Percentiles rank a stretch among this genome's conserved stretches.
These are phyloP conservation scores for Calocybe indica DNA, from an alignment of 768 basidiomycete species.

Conservation along the genomic window DNA sequence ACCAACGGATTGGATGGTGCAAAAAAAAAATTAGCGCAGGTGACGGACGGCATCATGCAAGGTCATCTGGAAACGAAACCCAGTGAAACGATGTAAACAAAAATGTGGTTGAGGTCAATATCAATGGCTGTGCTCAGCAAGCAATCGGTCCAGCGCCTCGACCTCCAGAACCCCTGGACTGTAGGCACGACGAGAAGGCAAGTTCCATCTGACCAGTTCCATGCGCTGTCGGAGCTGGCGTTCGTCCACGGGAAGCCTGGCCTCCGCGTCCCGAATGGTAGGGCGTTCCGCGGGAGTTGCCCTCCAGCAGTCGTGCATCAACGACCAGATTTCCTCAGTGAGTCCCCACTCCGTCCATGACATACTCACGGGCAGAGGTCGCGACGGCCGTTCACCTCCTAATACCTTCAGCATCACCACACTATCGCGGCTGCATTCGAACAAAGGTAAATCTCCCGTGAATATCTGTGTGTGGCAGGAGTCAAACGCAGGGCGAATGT, in stretches of 20 bases:
- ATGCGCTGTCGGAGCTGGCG: no score
- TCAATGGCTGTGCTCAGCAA: no score
- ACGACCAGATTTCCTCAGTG: not conserved
- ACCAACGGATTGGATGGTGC: no score
- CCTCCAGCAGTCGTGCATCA: not conserved
- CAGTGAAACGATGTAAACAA: no score
- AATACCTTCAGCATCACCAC: slow-evolving; percentile 13
- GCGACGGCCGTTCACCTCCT: not conserved
- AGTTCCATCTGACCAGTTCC: no score
- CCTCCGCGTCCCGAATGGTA: not conserved
- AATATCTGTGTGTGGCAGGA: not conserved
- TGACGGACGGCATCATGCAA: no score
- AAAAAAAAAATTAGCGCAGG: no score
- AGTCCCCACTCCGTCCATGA: not conserved
- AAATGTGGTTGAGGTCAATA: no score
- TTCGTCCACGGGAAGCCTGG: not conserved
- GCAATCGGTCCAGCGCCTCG: no score
- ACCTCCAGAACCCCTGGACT: no score
- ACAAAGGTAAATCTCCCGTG: slow-evolving; percentile 7
- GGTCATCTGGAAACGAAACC: no score
- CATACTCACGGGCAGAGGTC: not conserved
- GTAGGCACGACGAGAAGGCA: no score
- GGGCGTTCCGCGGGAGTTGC: not conserved
- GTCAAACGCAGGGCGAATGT: not conserved
- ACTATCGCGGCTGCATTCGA: slow-evolving; percentile 8